A percentile compares a stretch with the other conserved stretches of the same genome.
These are phyloP conservation scores for Tolypocladium ophioglossoides DNA, from an alignment of 2,329 filamentous ascomycete species.

Conservation along the genomic window DNA sequence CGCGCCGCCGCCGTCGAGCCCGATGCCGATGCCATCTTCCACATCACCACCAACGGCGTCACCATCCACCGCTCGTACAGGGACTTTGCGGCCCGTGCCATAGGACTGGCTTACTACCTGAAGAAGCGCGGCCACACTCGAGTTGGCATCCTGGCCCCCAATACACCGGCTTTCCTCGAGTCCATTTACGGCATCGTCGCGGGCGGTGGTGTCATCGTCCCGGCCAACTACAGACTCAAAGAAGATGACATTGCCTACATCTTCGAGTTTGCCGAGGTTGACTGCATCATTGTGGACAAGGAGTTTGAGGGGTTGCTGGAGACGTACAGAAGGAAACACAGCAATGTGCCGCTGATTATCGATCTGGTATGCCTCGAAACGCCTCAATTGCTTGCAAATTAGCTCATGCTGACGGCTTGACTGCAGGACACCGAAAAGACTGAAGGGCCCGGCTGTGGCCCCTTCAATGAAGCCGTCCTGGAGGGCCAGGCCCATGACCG, in stretches of 20 bases:
- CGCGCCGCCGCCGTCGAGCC: slow-evolving; percentile 84
- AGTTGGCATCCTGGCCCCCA: slow-evolving; percentile 80
- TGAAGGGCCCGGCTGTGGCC: slow-evolving; percentile 62
- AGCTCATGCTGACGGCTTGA: not conserved
- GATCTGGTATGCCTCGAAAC: slow-evolving; percentile 43
- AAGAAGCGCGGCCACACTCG: slow-evolving; percentile 61
- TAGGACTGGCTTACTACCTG: slow-evolving; percentile 82
- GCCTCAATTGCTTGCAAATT: not conserved
- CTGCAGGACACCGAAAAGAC: slow-evolving; percentile 65
- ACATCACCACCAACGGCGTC: slow-evolving; percentile 68
- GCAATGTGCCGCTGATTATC: slow-evolving; percentile 59
- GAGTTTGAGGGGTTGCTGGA: slow-evolving; percentile 68
- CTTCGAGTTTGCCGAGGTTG: slow-evolving; percentile 76
- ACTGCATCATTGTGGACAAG: slow-evolving; percentile 75
- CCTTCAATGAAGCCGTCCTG: slow-evolving; percentile 72
- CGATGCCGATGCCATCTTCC: slow-evolving; percentile 72
- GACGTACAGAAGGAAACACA: slow-evolving; percentile 49
- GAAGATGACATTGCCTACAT: slow-evolving; percentile 84
- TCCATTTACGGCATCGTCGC: slow-evolving; percentile 79
- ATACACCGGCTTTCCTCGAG: slow-evolving; percentile 92
- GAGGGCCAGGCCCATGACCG: slow-evolving; percentile 69
- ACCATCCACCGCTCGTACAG: slow-evolving; percentile 67
- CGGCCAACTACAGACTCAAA: slow-evolving; percentile 56
- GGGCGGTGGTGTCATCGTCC: slow-evolving; percentile 67
- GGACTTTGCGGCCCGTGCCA: slow-evolving; percentile 74